Conservation (phyloP, 441 rosid genomes). For the Sinapis alba region DNA sequence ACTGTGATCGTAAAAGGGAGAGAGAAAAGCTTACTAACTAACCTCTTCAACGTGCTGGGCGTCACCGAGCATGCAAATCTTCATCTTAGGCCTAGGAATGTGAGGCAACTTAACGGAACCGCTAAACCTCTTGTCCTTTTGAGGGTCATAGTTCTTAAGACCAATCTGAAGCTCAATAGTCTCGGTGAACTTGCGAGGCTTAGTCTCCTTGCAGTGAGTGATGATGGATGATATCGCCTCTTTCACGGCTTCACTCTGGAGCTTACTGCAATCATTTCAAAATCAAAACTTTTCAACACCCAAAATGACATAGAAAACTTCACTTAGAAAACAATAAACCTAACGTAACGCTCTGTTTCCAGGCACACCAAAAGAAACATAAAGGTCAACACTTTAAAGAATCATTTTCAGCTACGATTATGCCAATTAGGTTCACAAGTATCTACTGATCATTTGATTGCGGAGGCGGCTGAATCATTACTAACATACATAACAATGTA, state of each 20-base stretch:
- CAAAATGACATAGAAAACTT: not conserved
- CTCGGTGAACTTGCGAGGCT: slow-evolving; percentile 76
- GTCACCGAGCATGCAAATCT: slow-evolving; percentile 96
- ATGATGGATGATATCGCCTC: slow-evolving; percentile 73
- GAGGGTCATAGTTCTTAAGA: slow-evolving; percentile 95
- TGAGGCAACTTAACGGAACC: slow-evolving; percentile 92
- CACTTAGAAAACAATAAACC: not conserved
- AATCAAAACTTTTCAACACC: not conserved
- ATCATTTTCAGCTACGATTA: not conserved
- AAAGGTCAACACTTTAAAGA: not conserved
- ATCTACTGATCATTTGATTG: not conserved
- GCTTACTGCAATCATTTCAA: slow-evolving; percentile 64
- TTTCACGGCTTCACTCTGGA: slow-evolving; percentile 78
- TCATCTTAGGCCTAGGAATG: slow-evolving; percentile 98
- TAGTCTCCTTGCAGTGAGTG: slow-evolving; percentile 60
- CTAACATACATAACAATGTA: not conserved
- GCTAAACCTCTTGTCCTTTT: slow-evolving; percentile 95
- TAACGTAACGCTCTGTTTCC: not conserved
- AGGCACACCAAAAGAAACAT: not conserved
- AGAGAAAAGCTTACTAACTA: not conserved
- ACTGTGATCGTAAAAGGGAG: not conserved
- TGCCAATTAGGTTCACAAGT: not conserved
- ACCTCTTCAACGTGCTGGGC: slow-evolving; percentile 99
- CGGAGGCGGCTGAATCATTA: not conserved
- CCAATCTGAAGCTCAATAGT: slow-evolving; percentile 97